Base-by-base conservation (phyloP, 345 rosid species). In the Ceriops zippeliana region DNA sequence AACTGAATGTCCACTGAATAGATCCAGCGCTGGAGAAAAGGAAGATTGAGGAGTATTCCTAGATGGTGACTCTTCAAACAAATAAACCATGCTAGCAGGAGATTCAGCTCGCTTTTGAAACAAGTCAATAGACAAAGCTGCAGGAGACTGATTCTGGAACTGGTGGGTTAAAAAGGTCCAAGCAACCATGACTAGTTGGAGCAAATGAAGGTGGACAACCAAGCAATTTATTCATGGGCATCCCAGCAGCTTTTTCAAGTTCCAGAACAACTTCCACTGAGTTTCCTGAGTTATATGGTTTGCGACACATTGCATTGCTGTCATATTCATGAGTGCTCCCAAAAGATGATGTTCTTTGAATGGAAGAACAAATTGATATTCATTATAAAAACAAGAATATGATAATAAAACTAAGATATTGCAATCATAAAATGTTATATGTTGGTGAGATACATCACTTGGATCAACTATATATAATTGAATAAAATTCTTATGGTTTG, bases 311-410 rank as follows among this genome's bases (percentile, higher is more conserved):
- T 38, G 83, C 80, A 67, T 80, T 85, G 83, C 86, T 83, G 47
- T 84, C 95, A 65, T 84, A 80, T 70, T 93, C 85, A 69, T 82
- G 85, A 66, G 65, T 70, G 81, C 96, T 89, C 80, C 85, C 93
- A 19, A 69, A 76, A 65, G 99, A 91, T 51, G 81, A 68, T 56
- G 88, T 80, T 86, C 93, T 87, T 96, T 95, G 87, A 61, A 72
- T 37, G 58, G 68, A 77, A 62, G 35, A 80, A 79, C 19, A 56
- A 66, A 24, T 52, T 70, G 61, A 65, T 53, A 61, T 71, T 74
- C 85, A 67, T 67, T 32, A 22, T 57, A 63, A 28, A 57, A 63
- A 61, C 30, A 56, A 9, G 1, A 27, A 56, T 56, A 24, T 30
- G 59, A 24, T 21, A 9, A 56, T 27, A 24, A 56, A 56, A 56